A percentile compares a stretch with the other conserved stretches of the same genome.
Evolutionary conservation across 2,329 filamentous ascomycete species (phyloP).

Genomic region (Scopulariopsis brevicaulis): DNA sequence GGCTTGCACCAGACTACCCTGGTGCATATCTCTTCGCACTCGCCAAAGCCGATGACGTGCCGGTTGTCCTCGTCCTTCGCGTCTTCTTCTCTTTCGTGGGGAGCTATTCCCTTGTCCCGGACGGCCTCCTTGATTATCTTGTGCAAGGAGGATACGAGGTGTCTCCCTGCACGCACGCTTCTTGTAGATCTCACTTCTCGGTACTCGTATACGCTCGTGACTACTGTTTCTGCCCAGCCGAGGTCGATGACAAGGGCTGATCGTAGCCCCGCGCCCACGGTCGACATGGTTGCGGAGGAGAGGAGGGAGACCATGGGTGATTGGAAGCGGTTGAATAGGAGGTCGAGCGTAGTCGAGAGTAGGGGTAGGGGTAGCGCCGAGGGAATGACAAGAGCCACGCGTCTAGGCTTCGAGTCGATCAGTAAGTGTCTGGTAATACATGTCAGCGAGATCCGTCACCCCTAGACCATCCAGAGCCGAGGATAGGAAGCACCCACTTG

Average conservation of each 20-base stretch:
- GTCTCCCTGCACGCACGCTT: conserved; percentile 63
- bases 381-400: conserved; percentile 65
- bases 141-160: conserved; percentile 59
- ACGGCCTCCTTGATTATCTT: conserved; percentile 42
- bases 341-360: conserved; percentile 63
- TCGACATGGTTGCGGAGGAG: conserved; percentile 61
- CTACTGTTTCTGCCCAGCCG: conserved; percentile 81
- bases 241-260: conserved; percentile 83
- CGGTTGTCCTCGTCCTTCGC: conserved; percentile 12
- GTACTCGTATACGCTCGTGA: conserved; percentile 85
- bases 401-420: conserved; percentile 65
- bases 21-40: conserved; percentile 68
- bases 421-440: conserved; percentile 41
- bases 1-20: conserved; percentile 65
- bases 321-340: conserved; percentile 72
- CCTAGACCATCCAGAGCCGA: background rate
- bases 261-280: conserved; percentile 70
- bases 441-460: conserved; percentile 6
- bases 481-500: conserved; percentile 39
- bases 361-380: conserved; percentile 68
- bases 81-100: conserved; percentile 14
- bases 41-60: conserved; percentile 53
- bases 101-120: conserved; percentile 1
- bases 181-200: conserved; percentile 63
- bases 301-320: conserved; percentile 71